Conservation (phyloP, 768 basidiomycete species). For the Fomitopsis serialis region DNA sequence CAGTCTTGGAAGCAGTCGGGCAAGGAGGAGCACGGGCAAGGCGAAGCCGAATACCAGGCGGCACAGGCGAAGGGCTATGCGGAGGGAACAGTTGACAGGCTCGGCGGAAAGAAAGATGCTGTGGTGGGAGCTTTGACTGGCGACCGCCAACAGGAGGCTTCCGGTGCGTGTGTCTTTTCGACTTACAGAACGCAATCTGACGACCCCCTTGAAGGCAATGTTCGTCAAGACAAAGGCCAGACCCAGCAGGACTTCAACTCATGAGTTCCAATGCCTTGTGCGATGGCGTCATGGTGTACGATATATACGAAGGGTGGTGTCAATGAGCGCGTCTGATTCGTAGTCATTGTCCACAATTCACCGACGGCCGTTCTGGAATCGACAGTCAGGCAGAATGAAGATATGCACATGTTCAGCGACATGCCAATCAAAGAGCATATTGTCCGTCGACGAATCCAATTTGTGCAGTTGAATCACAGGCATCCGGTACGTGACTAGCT, state of each 20-base stretch:
- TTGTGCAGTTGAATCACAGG: no score
- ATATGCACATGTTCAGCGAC: no score
- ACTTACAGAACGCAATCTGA: not conserved
- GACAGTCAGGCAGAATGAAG: no score
- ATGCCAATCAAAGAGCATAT: no score
- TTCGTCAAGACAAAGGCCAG: constrained; percentile 48
- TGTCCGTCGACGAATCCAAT: no score
- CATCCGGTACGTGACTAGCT: no score
- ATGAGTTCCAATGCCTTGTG: no score
- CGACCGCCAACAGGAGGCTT: constrained; percentile 44
- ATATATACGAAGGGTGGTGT: no score
- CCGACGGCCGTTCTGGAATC: no score
- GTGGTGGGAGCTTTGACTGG: constrained; percentile 50
- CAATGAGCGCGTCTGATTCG: no score
- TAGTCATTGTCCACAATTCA: no score
- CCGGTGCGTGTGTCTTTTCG: constrained; percentile 29
- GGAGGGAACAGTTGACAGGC: constrained; percentile 41
- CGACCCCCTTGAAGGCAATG: constrained; percentile 37
- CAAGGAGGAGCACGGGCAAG: constrained; percentile 42
- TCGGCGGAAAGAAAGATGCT: constrained; percentile 46
- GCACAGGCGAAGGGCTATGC: constrained; percentile 45
- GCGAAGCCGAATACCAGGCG: constrained; percentile 41
- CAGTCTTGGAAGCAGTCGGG: constrained; percentile 38
- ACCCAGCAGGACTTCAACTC: constrained; percentile 47
- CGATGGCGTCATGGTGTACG: no score